Conservation (phyloP, 148 eudicot genomes). For the Limonium bicolor region DNA sequence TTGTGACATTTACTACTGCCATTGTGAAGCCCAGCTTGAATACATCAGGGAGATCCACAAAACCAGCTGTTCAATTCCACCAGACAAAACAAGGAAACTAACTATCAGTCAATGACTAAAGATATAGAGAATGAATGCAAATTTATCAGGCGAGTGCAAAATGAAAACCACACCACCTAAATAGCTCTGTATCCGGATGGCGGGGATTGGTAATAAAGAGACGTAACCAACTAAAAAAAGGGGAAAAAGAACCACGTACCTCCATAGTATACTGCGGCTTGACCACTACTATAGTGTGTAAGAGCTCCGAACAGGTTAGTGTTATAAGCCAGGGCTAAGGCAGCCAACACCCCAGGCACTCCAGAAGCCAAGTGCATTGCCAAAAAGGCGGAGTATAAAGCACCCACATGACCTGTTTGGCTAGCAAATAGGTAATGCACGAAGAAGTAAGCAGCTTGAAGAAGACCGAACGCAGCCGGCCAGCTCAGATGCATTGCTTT, state of each 20-base stretch:
- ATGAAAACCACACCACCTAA: neutral
- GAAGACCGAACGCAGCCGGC: slow-evolving; percentile 85
- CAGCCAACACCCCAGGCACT: slow-evolving; percentile 74
- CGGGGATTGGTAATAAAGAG: neutral
- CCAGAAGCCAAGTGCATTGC: slow-evolving; percentile 93
- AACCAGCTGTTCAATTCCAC: slow-evolving; percentile 55
- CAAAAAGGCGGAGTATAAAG: slow-evolving; percentile 80
- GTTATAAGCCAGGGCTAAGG: slow-evolving; percentile 73
- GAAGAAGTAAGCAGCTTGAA: slow-evolving; percentile 82
- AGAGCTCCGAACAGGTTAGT: slow-evolving; percentile 83
- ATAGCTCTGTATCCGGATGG: neutral
- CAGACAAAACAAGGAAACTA: neutral
- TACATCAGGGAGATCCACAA: slow-evolving; percentile 80
- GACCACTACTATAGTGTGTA: slow-evolving; percentile 96
- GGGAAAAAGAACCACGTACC: slow-evolving; percentile 19
- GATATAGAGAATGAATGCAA: neutral
- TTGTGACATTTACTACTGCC: slow-evolving; percentile 48
- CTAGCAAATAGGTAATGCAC: slow-evolving; percentile 95
- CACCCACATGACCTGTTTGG: slow-evolving; percentile 96
- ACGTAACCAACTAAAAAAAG: neutral
- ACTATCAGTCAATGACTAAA: neutral
- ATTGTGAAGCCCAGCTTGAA: slow-evolving; percentile 62
- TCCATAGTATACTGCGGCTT: slow-evolving; percentile 96
- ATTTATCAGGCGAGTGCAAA: neutral
- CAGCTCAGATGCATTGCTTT: slow-evolving; percentile 66